Percentiles rank a stretch among this genome's conserved stretches.
phyloP scores from a whole-genome alignment of 768 basidiomycete genomes.

The Pisolithus orientalis region DNA sequence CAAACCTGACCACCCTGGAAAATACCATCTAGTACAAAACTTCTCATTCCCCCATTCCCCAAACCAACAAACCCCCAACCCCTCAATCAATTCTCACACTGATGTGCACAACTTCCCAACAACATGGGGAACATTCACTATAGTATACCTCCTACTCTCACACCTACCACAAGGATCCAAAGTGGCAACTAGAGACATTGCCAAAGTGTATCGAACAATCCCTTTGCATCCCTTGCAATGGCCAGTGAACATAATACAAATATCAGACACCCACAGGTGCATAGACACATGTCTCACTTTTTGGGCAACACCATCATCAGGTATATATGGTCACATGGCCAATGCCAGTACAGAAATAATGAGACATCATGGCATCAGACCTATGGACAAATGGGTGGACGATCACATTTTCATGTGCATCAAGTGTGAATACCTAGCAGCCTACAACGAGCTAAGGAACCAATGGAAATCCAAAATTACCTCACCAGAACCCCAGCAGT shows the following conservation, averaged over 20 bases:
- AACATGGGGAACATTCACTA: neutral
- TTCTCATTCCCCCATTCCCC: slow-evolving; percentile 16
- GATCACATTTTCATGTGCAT: slow-evolving; percentile 22
- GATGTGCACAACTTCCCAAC: slow-evolving; percentile 17
- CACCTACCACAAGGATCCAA: slow-evolving; percentile 19
- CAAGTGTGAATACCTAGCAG: neutral
- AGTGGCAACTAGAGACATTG: slow-evolving; percentile 25
- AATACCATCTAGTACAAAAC: slow-evolving; percentile 25
- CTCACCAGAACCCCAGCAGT: too few relatives aligned
- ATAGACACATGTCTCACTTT: slow-evolving; percentile 27
- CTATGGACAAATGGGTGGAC: too few relatives aligned
- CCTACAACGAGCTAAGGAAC: slow-evolving; percentile 1
- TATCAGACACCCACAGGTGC: slow-evolving; percentile 13
- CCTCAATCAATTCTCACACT: slow-evolving; percentile 31
- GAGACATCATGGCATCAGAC: neutral
- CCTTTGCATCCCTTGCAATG: slow-evolving; percentile 28
- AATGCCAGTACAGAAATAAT: slow-evolving; percentile 19
- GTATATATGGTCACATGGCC: slow-evolving; percentile 18
- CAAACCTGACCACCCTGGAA: slow-evolving; percentile 19
- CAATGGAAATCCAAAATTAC: too few relatives aligned
- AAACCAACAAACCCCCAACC: neutral
- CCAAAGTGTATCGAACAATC: slow-evolving; percentile 33
- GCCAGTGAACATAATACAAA: slow-evolving; percentile 27
- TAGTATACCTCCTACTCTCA: slow-evolving; percentile 4
- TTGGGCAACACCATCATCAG: slow-evolving; percentile 17